These are phyloP conservation scores for Euphrasia confusa DNA, from an alignment of 257 asterid genomes.

Conservation along the genomic window DNA sequence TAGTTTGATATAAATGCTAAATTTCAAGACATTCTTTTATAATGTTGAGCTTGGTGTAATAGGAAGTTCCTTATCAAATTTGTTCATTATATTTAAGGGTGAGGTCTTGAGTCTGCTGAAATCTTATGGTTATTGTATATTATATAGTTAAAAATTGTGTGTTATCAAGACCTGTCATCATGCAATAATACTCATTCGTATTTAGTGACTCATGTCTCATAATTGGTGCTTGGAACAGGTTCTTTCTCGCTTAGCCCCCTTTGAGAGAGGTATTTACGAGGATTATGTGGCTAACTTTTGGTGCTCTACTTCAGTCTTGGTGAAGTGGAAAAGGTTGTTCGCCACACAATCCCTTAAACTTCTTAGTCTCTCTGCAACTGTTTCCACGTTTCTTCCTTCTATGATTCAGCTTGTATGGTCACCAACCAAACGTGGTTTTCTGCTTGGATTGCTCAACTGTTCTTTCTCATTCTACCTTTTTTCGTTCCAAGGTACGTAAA, in stretches of 20 bases:
- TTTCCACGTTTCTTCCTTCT: conserved; percentile 73
- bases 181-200: conserved; percentile 14
- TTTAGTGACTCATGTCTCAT: conserved; percentile 16
- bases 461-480: conserved; percentile 81
- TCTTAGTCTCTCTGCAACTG: conserved; percentile 70
- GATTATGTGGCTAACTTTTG: conserved; percentile 98
- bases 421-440: conserved; percentile 69
- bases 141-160: background rate
- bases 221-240: conserved; percentile 58
- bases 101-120: conserved; percentile 16
- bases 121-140: conserved; percentile 1
- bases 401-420: conserved; percentile 60
- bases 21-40: background rate
- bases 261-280: conserved; percentile 94
- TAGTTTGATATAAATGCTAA: background rate
- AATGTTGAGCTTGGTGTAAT: background rate
- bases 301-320: conserved; percentile 75
- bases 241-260: conserved; percentile 90
- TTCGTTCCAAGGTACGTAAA: conserved; percentile 86
- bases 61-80: background rate
- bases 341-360: conserved; percentile 56
- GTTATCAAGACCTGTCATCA: conserved; percentile 4
- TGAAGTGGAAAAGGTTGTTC: conserved; percentile 95
- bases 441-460: conserved; percentile 75
- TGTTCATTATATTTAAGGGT: background rate